These are phyloP conservation scores for Musa balbisiana DNA, from an alignment of 202 grass and related monocot genomes.

Conservation along the genomic window DNA sequence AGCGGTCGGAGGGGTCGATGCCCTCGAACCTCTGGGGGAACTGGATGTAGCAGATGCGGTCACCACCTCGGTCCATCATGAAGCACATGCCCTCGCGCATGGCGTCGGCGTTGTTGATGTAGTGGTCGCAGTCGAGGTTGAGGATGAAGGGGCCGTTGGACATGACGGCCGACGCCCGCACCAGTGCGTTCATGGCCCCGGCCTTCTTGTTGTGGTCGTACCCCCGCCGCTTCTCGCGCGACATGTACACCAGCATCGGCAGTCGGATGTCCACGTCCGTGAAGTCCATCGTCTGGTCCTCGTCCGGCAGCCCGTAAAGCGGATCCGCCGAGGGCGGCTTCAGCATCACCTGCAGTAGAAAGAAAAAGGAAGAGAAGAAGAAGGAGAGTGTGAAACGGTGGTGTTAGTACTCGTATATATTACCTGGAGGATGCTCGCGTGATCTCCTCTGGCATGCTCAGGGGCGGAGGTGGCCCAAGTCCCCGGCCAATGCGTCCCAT, in stretches of 20 bases:
- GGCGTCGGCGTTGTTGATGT: conserved; percentile 78
- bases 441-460: conserved; percentile 74
- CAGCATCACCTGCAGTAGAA: conserved; percentile 58
- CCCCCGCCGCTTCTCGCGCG: conserved; percentile 63
- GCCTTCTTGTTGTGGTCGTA: conserved; percentile 99
- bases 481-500: conserved; percentile 88
- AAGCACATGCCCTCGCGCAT: conserved; percentile 89
- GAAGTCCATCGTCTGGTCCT: conserved; percentile 72
- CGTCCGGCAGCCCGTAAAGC: conserved; percentile 58
- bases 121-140: conserved; percentile 97
- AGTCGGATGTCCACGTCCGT: conserved; percentile 80
- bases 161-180: conserved; percentile 74
- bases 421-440: conserved; percentile 80
- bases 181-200: conserved; percentile 80
- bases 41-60: conserved; percentile 70
- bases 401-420: background rate
- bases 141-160: conserved; percentile 88
- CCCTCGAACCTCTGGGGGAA: conserved; percentile 47
- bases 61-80: conserved; percentile 75
- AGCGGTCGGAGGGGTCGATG: conserved; percentile 48
- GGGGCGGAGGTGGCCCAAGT: conserved; percentile 44
- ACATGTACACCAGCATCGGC: conserved; percentile 77
- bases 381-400: background rate
- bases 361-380: background rate
- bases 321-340: conserved; percentile 67